These are phyloP conservation scores for Penicillium waksmanii DNA, from an alignment of 495 filamentous ascomycete genomes.

Conservation along the genomic window DNA sequence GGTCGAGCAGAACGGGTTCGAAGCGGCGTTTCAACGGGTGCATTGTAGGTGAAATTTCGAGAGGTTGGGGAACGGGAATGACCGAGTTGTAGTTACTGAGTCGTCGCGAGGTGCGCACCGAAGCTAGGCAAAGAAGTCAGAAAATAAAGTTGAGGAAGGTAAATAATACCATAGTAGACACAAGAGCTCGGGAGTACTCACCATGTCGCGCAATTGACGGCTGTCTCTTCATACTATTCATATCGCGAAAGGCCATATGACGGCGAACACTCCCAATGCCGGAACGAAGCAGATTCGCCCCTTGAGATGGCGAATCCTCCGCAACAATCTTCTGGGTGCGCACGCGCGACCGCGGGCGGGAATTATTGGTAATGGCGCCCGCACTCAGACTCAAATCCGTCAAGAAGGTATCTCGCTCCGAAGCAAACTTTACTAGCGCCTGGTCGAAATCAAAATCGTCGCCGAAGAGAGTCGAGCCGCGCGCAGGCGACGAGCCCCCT, in stretches of 20 bases:
- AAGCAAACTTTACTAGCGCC: slow-evolving; percentile 90
- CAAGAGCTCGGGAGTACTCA: slow-evolving; percentile 44
- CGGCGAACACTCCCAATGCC: slow-evolving; percentile 78
- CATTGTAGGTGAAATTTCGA: slow-evolving; percentile 88
- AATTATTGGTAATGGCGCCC: slow-evolving; percentile 73
- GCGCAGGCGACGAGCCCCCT: slow-evolving; percentile 50
- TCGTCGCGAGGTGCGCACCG: slow-evolving; percentile 83
- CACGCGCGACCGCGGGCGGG: slow-evolving; percentile 71
- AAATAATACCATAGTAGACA: not conserved
- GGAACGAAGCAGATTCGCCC: slow-evolving; percentile 51
- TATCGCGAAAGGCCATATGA: slow-evolving; percentile 86
- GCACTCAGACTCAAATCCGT: slow-evolving; percentile 90
- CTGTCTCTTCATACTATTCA: slow-evolving; percentile 93
- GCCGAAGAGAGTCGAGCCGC: slow-evolving; percentile 37
- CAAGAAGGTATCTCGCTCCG: slow-evolving; percentile 89
- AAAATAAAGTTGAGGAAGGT: not conserved
- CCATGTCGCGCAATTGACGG: slow-evolving; percentile 76
- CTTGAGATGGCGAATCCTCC: slow-evolving; percentile 62
- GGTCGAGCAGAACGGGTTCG: slow-evolving; percentile 90
- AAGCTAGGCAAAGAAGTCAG: slow-evolving; percentile 57
- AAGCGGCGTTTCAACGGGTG: slow-evolving; percentile 93
- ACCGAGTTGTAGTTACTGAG: slow-evolving; percentile 98
- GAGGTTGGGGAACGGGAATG: slow-evolving; percentile 88
- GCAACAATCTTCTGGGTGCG: slow-evolving; percentile 79
- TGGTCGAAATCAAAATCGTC: slow-evolving; percentile 88